Evolutionary conservation across 345 rosid genomes (phyloP).

Genomic region (Trapa incisa): DNA sequence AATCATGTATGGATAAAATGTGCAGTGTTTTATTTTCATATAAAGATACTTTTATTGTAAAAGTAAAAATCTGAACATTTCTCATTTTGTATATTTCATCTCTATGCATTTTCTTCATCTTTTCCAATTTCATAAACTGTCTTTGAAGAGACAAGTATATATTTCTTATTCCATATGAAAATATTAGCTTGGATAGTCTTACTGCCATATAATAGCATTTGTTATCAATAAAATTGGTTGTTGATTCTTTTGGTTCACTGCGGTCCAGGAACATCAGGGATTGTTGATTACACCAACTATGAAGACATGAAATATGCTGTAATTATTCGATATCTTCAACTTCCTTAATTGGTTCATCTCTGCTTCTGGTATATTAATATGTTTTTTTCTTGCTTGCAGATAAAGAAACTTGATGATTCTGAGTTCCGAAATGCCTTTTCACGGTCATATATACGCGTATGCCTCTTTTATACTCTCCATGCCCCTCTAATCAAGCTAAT

Average conservation of each 20-base stretch:
- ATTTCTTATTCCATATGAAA: background rate
- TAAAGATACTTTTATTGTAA: background rate
- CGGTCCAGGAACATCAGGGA: conserved; percentile 72
- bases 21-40: background rate
- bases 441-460: conserved; percentile 73
- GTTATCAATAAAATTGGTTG: background rate
- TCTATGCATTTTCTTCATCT: too few species aligned
- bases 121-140: too few species aligned
- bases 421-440: conserved; percentile 94
- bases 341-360: background rate
- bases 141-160: too few species aligned
- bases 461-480: background rate
- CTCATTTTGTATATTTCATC: too few species aligned
- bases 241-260: background rate
- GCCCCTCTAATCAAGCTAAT: background rate
- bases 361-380: background rate
- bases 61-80: too few species aligned
- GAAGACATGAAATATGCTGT: conserved; percentile 98
- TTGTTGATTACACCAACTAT: conserved; percentile 82
- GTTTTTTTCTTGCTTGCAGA: conserved; percentile 25
- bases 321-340: conserved; percentile 18
- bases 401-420: conserved; percentile 85
- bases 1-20: background rate
- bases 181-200: background rate
- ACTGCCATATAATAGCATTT: background rate